Evolutionary conservation across 2,329 filamentous ascomycete genomes (phyloP).

Genomic region (Lachnellula cervina): DNA sequence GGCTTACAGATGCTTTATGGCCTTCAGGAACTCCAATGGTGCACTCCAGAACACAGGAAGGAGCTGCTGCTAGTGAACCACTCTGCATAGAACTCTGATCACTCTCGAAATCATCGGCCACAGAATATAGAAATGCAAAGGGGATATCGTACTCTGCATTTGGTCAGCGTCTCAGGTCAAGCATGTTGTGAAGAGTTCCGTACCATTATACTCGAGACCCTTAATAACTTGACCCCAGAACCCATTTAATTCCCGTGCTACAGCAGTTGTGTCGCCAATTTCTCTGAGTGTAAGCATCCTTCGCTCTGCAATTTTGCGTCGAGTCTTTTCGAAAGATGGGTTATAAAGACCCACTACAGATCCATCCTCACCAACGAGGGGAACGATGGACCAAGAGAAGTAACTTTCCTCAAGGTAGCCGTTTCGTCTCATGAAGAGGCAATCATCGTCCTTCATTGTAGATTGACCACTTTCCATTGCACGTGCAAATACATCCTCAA

Average conservation of each 20-base stretch:
- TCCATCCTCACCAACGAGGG: slow-evolving; percentile 69
- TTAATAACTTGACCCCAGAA: slow-evolving; percentile 70
- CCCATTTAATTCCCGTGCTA: slow-evolving; percentile 64
- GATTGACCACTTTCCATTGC: slow-evolving; percentile 69
- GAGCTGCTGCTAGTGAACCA: slow-evolving; percentile 55
- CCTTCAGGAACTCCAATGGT: slow-evolving; percentile 61
- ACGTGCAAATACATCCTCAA: slow-evolving; percentile 62
- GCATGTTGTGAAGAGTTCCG: background rate
- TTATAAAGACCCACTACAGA: slow-evolving; percentile 74
- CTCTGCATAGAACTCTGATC: slow-evolving; percentile 69
- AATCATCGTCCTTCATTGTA: slow-evolving; percentile 80
- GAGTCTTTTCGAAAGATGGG: slow-evolving; percentile 75
- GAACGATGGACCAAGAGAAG: slow-evolving; percentile 79
- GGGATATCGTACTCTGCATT: slow-evolving; percentile 61
- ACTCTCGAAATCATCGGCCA: slow-evolving; percentile 65
- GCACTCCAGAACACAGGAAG: slow-evolving; percentile 66
- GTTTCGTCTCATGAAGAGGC: slow-evolving; percentile 65
- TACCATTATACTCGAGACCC: slow-evolving; percentile 64
- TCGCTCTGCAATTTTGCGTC: slow-evolving; percentile 71
- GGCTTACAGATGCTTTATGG: slow-evolving; percentile 55
- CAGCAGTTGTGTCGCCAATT: slow-evolving; percentile 68
- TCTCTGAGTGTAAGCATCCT: slow-evolving; percentile 75
- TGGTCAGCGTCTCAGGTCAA: slow-evolving; percentile 2
- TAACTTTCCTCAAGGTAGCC: slow-evolving; percentile 73
- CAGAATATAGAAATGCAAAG: slow-evolving; percentile 72